Conservation (phyloP, 2,329 filamentous ascomycete genomes). For the Fusarium dimerum region DNA sequence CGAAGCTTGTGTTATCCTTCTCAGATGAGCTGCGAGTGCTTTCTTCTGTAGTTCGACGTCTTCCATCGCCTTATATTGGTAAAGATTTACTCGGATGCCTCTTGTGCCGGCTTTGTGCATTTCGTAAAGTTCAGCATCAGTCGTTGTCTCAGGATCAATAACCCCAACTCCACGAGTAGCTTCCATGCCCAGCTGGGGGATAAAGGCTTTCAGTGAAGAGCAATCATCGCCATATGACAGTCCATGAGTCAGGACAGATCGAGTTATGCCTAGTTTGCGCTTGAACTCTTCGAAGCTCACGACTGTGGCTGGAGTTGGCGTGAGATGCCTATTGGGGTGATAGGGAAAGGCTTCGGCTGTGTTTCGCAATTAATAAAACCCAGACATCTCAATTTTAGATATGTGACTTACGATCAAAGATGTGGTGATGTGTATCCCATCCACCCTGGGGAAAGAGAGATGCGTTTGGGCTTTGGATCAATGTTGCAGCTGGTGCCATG, state of each 20-base stretch:
- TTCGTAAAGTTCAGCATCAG: slow-evolving; percentile 8
- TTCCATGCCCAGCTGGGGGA: slow-evolving; percentile 25
- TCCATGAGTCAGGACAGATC: slow-evolving; percentile 39
- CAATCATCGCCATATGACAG: slow-evolving; percentile 39
- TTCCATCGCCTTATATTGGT: slow-evolving; percentile 38
- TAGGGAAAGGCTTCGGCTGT: slow-evolving; percentile 10
- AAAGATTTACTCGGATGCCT: slow-evolving; percentile 39
- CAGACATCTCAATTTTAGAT: background rate
- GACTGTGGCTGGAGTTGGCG: slow-evolving; percentile 6
- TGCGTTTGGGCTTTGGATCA: background rate
- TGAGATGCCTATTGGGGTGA: slow-evolving; percentile 9
- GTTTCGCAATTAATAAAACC: background rate
- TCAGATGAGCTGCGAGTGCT: slow-evolving; percentile 31
- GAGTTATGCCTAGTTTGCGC: slow-evolving; percentile 26
- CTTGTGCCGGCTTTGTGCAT: slow-evolving; percentile 30
- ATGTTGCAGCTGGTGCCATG: slow-evolving; percentile 5
- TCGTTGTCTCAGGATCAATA: slow-evolving; percentile 12
- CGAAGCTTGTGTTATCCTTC: slow-evolving; percentile 9
- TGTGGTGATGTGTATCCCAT: slow-evolving; percentile 37
- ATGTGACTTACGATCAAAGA: slow-evolving; percentile 32
- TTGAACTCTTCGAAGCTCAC: slow-evolving; percentile 16
- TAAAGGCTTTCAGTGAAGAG: slow-evolving; percentile 34
- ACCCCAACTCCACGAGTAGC: slow-evolving; percentile 22
- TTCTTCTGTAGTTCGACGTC: slow-evolving; percentile 36
- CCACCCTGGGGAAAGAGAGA: slow-evolving; percentile 30